Evolutionary conservation across 2,329 filamentous ascomycete species (phyloP).

Genomic region (Pleomassaria siparia): DNA sequence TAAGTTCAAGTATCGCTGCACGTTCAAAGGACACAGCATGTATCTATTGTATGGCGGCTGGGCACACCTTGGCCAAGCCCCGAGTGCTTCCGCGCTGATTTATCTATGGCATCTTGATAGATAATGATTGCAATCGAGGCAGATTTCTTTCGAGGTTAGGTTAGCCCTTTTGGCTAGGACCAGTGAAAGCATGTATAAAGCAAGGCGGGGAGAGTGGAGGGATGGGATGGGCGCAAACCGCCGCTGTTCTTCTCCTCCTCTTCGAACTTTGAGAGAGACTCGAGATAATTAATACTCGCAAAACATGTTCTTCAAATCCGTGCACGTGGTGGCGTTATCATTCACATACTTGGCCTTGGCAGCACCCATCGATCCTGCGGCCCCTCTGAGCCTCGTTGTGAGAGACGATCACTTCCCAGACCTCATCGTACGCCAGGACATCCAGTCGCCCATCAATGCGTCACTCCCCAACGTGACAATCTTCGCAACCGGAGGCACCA

Average conservation of each 20-base stretch:
- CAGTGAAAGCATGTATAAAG: background rate
- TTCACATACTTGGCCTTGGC: constrained; percentile 18
- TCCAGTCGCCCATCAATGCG: constrained; percentile 43
- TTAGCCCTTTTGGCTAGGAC: background rate
- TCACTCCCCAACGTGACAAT: constrained; percentile 59
- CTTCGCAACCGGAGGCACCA: constrained; percentile 61
- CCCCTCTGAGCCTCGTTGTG: background rate
- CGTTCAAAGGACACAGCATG: background rate
- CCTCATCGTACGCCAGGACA: constrained; percentile 32
- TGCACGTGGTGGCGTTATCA: constrained; percentile 20
- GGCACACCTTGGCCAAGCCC: background rate
- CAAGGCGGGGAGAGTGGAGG: background rate
- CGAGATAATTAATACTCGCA: background rate
- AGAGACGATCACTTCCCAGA: constrained; percentile 16
- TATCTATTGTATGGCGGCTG: too few relatives aligned
- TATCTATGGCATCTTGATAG: too few relatives aligned
- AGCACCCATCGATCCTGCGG: constrained; percentile 1
- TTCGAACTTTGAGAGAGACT: too few relatives aligned
- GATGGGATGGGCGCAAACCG: too few relatives aligned
- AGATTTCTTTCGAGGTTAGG: background rate
- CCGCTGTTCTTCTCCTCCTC: background rate
- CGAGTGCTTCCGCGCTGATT: background rate
- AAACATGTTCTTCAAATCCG: constrained; percentile 12
- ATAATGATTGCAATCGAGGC: background rate
- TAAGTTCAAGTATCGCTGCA: background rate